A percentile compares a stretch with the other conserved stretches of the same genome.
These are phyloP conservation scores for Linderina pennispora DNA, from an alignment of 192 early-diverging fungal species.

Conservation along the genomic window DNA sequence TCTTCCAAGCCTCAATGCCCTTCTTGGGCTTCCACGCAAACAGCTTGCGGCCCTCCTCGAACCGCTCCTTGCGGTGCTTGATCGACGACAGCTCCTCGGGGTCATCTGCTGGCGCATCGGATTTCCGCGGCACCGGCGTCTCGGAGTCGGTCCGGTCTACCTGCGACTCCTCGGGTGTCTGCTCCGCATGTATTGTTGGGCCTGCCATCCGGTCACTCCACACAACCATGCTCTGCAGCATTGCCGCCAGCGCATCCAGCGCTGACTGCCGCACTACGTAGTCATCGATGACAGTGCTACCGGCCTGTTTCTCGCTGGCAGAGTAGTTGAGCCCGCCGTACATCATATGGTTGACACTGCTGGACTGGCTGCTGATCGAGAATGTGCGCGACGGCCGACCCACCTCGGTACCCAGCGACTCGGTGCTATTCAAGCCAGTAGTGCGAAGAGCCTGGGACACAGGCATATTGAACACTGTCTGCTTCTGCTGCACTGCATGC, in stretches of 20 bases:
- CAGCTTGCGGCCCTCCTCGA: conserved; percentile 67
- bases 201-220: conserved; percentile 54
- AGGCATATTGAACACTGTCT: conserved; percentile 29
- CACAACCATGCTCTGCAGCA: conserved; percentile 60
- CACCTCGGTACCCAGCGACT: neutral
- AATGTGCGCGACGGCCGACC: conserved; percentile 8
- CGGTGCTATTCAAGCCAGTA: neutral
- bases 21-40: conserved; percentile 90
- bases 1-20: conserved; percentile 72
- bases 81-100: conserved; percentile 77
- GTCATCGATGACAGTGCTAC: conserved; percentile 16
- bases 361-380: conserved; percentile 11
- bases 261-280: conserved; percentile 53
- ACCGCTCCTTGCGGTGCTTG: conserved; percentile 81
- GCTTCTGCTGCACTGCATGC: conserved; percentile 40
- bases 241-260: conserved; percentile 54
- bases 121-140: too few species aligned
- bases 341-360: conserved; percentile 1
- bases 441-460: neutral
- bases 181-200: neutral
- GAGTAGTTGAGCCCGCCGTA: conserved; percentile 23
- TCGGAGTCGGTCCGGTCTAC: neutral
- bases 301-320: conserved; percentile 1
- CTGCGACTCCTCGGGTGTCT: neutral
- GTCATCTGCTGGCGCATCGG: conserved; percentile 63